Evolutionary conservation across 495 filamentous ascomycete genomes (phyloP).

Genomic region (Penicillium waksmanii): DNA sequence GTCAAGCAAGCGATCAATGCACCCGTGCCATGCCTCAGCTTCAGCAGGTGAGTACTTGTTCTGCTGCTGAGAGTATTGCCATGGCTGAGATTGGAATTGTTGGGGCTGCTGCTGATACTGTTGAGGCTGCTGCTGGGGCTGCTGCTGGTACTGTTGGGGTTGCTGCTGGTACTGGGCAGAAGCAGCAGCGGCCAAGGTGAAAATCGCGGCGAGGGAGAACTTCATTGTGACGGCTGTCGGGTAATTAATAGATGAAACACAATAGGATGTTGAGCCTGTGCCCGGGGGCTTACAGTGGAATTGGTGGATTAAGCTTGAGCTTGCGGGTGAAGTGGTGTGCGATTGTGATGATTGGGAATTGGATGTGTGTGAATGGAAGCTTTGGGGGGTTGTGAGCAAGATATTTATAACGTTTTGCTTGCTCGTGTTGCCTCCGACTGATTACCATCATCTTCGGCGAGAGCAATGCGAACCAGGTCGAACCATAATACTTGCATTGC

Average conservation of each 20-base stretch:
- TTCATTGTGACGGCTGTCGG: slow-evolving; percentile 6
- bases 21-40: background rate
- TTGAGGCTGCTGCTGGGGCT: background rate
- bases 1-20: background rate
- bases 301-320: background rate
- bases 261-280: background rate
- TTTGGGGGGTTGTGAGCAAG: background rate
- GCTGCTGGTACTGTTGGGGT: background rate
- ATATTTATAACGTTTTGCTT: background rate
- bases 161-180: slow-evolving; percentile 3
- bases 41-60: background rate
- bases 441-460: background rate
- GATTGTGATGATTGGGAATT: background rate
- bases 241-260: background rate
- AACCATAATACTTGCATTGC: background rate
- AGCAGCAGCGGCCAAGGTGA: slow-evolving; percentile 2
- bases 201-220: slow-evolving; percentile 4
- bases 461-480: background rate
- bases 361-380: background rate
- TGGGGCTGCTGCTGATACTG: background rate
- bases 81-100: background rate
- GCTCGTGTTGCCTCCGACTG: background rate
- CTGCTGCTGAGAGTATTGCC: background rate
- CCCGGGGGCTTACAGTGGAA: background rate
- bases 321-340: background rate